Evolutionary conservation across 176 grass and related monocot genomes (phyloP).

Genomic region (Olyra latifolia): DNA sequence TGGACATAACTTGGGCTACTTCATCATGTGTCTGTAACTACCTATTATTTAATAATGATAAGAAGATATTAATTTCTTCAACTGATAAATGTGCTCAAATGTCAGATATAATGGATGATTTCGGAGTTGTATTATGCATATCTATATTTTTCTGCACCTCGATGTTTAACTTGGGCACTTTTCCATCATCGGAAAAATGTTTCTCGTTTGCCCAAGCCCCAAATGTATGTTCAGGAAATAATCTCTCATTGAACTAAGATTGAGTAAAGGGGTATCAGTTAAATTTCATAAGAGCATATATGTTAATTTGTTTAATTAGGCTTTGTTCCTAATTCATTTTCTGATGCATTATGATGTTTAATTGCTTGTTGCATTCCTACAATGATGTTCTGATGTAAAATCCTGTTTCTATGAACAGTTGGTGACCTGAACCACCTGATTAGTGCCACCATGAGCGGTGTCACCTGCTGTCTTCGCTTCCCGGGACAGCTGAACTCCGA

Average conservation of each 20-base stretch:
- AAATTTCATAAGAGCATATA: not conserved
- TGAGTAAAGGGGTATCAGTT: not conserved
- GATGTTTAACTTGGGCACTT: not conserved
- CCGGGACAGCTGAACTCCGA: conserved; percentile 83
- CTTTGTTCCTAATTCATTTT: not conserved
- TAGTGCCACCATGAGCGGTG: conserved; percentile 73
- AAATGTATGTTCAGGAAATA: not conserved
- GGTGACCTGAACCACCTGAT: conserved; percentile 81
- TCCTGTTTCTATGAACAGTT: conserved; percentile 45
- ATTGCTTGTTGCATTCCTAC: not conserved
- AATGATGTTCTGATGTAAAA: conserved; percentile 2
- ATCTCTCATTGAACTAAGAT: not conserved
- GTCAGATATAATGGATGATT: not conserved
- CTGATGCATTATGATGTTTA: not conserved
- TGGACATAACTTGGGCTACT: not conserved
- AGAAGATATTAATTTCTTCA: not conserved
- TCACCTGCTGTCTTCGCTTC: conserved; percentile 81
- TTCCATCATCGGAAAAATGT: not conserved
- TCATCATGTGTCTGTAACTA: not conserved
- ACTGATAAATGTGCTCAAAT: not conserved
- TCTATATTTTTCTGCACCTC: not conserved
- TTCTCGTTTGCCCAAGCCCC: not conserved
- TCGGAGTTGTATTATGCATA: not conserved
- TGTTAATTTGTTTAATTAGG: not conserved
- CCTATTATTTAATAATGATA: not conserved